phyloP scores from a whole-genome alignment of 179 eudicot genomes.

The Drosera spatulata region DNA sequence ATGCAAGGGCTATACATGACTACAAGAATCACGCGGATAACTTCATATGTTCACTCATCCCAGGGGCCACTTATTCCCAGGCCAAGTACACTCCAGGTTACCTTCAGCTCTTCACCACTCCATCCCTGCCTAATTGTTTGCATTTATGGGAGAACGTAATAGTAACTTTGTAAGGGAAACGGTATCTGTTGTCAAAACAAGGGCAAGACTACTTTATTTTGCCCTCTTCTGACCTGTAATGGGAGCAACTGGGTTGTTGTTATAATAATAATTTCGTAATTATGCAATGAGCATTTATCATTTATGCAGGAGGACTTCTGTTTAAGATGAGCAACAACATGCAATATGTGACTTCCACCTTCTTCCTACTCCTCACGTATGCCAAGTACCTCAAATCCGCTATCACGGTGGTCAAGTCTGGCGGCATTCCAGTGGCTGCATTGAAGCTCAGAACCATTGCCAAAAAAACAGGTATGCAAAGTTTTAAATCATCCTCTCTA shows the following conservation, averaged over 20 bases:
- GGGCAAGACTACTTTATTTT: no score
- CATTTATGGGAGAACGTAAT: neutral
- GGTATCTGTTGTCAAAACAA: no score
- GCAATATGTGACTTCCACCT: constrained; percentile 85
- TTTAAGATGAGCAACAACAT: constrained; percentile 64
- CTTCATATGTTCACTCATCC: constrained; percentile 75
- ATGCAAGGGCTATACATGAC: constrained; percentile 58
- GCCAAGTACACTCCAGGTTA: constrained; percentile 74
- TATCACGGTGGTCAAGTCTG: constrained; percentile 45
- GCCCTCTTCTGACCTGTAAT: no score
- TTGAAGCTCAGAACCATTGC: constrained; percentile 54
- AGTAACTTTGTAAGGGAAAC: no score
- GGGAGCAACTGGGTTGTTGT: no score
- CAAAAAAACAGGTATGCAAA: constrained; percentile 60
- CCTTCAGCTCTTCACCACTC: neutral
- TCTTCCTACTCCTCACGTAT: constrained; percentile 69
- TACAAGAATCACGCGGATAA: constrained; percentile 85
- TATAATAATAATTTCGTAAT: no score
- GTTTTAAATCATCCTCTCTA: neutral
- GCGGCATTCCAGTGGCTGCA: constrained; percentile 47
- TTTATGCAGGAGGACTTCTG: constrained; percentile 79
- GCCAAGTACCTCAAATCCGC: constrained; percentile 73
- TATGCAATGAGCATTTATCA: no score
- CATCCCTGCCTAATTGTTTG: neutral
- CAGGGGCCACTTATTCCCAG: constrained; percentile 58